Conservation (phyloP, 2,329 filamentous ascomycete genomes). For the Dactylellina sp. region DNA sequence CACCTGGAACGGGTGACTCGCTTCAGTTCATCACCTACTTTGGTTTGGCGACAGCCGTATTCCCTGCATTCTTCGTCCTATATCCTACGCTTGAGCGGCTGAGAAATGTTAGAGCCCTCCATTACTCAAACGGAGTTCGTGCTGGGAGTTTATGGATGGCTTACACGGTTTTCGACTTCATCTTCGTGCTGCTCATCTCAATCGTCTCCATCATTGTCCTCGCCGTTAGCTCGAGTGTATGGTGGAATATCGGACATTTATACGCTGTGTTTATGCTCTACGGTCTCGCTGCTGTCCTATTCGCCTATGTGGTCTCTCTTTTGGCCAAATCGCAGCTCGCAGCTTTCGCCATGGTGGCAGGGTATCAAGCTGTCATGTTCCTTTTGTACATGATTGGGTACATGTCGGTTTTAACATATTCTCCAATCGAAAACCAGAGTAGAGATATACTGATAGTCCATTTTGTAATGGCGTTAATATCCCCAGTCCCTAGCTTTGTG, state of each 20-base stretch:
- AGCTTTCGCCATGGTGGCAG: constrained; percentile 84
- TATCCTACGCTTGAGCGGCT: constrained; percentile 89
- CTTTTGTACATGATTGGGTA: constrained; percentile 79
- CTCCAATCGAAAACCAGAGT: constrained; percentile 77
- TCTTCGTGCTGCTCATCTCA: constrained; percentile 71
- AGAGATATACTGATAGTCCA: constrained; percentile 75
- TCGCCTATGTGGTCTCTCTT: constrained; percentile 84
- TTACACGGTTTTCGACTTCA: constrained; percentile 83
- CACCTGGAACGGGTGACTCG: constrained; percentile 74
- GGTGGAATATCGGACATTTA: constrained; percentile 83
- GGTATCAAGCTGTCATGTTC: constrained; percentile 78
- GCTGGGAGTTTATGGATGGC: constrained; percentile 86
- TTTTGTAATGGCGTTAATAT: constrained; percentile 78
- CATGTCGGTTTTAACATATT: constrained; percentile 78
- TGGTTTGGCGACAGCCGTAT: constrained; percentile 79
- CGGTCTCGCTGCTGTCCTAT: constrained; percentile 79
- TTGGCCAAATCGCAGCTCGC: constrained; percentile 82
- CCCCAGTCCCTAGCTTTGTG: constrained; percentile 80
- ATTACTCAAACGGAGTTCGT: constrained; percentile 91
- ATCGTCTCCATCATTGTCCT: constrained; percentile 72
- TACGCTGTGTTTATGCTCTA: constrained; percentile 85
- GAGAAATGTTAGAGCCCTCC: constrained; percentile 80
- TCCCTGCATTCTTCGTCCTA: constrained; percentile 86
- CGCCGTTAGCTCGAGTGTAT: constrained; percentile 72
- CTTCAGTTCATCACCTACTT: constrained; percentile 86